A percentile compares a stretch with the other conserved stretches of the same genome.
Conservation (phyloP, 257 asterid species). For the Haberlea rhodopensis region DNA sequence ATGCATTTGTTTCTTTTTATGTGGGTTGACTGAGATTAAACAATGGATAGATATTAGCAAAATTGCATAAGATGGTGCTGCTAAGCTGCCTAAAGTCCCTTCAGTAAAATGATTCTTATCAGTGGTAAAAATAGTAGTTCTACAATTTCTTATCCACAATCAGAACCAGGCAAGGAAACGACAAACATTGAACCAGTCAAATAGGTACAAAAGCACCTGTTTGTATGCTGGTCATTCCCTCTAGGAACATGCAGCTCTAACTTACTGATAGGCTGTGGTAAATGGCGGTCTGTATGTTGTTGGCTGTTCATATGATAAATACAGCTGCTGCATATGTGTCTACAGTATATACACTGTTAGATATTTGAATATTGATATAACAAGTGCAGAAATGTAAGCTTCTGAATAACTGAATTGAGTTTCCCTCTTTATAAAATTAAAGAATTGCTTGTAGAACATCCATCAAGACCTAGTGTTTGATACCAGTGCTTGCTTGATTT, state of each 20-base stretch:
- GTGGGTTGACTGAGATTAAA: background rate
- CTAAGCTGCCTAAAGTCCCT: background rate
- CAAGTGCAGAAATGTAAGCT: background rate
- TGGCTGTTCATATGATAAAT: background rate
- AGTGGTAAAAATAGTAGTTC: background rate
- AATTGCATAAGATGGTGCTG: slow-evolving; percentile 5
- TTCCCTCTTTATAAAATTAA: background rate
- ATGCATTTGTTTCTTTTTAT: background rate
- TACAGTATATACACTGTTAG: background rate
- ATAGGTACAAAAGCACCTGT: background rate
- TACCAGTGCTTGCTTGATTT: background rate
- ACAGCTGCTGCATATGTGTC: background rate
- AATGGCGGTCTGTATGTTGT: background rate
- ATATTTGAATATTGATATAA: background rate
- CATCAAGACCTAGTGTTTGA: background rate
- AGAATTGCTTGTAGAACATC: background rate
- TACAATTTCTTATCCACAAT: background rate
- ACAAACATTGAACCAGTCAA: no score
- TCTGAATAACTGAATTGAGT: background rate
- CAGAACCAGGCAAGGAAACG: background rate
- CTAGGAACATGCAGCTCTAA: background rate
- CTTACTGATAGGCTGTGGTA: background rate
- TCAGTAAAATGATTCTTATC: background rate
- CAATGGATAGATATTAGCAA: background rate
- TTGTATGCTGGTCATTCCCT: background rate